A percentile compares a stretch with the other conserved stretches of the same genome.
phyloP scores from a whole-genome alignment of 2,329 filamentous ascomycete species.

The Leptosphaerulina australis region DNA sequence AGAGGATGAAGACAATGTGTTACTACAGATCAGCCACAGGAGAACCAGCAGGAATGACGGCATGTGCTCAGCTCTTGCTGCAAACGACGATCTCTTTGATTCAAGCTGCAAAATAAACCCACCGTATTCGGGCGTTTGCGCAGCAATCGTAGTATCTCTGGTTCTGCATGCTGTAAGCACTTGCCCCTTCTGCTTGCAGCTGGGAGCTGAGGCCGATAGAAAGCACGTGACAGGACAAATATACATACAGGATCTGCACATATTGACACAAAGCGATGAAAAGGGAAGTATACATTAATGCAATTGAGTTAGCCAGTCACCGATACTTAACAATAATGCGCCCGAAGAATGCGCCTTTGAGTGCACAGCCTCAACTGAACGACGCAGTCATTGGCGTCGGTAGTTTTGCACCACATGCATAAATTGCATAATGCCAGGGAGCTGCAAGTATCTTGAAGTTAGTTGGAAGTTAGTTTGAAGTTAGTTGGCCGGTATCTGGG shows the following conservation, averaged over 20 bases:
- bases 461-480: no score
- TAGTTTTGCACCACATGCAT: conserved; percentile 17
- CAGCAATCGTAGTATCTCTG: background rate
- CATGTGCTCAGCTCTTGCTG: conserved; percentile 8
- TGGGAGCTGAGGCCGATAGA: background rate
- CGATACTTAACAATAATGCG: background rate
- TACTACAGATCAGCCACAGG: conserved; percentile 8
- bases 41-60: conserved; percentile 7
- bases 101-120: conserved; percentile 1
- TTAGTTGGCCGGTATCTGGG: background rate
- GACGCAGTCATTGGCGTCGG: conserved; percentile 19
- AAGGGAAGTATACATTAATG: background rate
- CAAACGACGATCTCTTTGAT: background rate
- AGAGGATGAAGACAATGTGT: conserved; percentile 11
- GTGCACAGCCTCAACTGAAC: conserved; percentile 17
- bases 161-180: background rate
- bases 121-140: background rate
- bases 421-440: conserved; percentile 26
- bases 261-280: background rate
- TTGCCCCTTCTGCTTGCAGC: background rate
- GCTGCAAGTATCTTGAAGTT: conserved; percentile 8
- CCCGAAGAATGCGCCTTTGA: conserved; percentile 3
- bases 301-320: conserved; percentile 7
- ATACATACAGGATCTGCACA: background rate
- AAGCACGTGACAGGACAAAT: conserved; percentile 7